A percentile compares a stretch with the other conserved stretches of the same genome.
Evolutionary conservation across 805 yeast genomes (phyloP).

Genomic region (Metschnikowia sp.): DNA sequence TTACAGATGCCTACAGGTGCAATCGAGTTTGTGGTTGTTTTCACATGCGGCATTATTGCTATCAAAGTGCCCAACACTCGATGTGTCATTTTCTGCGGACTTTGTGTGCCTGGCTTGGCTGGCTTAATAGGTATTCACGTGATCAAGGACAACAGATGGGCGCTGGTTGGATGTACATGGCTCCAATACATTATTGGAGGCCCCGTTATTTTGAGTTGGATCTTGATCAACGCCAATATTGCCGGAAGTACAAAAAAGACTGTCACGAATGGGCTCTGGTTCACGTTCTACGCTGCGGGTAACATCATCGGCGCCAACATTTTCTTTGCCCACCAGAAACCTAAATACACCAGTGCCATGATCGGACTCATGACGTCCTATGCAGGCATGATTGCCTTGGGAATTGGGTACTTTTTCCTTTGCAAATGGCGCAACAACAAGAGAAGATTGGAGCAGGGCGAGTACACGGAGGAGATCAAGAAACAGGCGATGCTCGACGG

Average conservation of each 20-base stretch:
- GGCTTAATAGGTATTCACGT: slow-evolving; percentile 12
- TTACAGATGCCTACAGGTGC: slow-evolving; percentile 24
- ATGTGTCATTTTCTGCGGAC: slow-evolving; percentile 16
- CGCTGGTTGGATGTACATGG: slow-evolving; percentile 13
- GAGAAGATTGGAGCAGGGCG: slow-evolving; percentile 6
- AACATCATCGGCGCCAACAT: slow-evolving; percentile 67
- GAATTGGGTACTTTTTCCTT: slow-evolving; percentile 6
- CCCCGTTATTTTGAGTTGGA: slow-evolving; percentile 13
- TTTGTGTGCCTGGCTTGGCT: slow-evolving; percentile 20
- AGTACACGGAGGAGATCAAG: slow-evolving; percentile 17
- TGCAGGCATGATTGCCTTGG: slow-evolving; percentile 23
- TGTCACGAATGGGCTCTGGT: slow-evolving; percentile 54
- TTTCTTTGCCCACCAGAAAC: slow-evolving; percentile 51
- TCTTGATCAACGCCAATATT: slow-evolving; percentile 36
- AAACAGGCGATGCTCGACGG: slow-evolving; percentile 9
- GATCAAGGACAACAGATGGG: slow-evolving; percentile 11
- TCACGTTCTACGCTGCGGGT: slow-evolving; percentile 61
- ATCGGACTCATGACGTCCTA: slow-evolving; percentile 52
- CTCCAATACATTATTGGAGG: slow-evolving; percentile 12
- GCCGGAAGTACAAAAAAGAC: slow-evolving; percentile 77
- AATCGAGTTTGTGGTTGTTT: slow-evolving; percentile 18
- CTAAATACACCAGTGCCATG: slow-evolving; percentile 58
- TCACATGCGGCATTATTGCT: slow-evolving; percentile 20
- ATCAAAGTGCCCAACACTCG: slow-evolving; percentile 16
- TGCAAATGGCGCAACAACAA: slow-evolving; percentile 5